Percentiles rank a stretch among this genome's conserved stretches.
phyloP scores from a whole-genome alignment of 768 basidiomycete genomes.

The Termitomyces sp. region DNA sequence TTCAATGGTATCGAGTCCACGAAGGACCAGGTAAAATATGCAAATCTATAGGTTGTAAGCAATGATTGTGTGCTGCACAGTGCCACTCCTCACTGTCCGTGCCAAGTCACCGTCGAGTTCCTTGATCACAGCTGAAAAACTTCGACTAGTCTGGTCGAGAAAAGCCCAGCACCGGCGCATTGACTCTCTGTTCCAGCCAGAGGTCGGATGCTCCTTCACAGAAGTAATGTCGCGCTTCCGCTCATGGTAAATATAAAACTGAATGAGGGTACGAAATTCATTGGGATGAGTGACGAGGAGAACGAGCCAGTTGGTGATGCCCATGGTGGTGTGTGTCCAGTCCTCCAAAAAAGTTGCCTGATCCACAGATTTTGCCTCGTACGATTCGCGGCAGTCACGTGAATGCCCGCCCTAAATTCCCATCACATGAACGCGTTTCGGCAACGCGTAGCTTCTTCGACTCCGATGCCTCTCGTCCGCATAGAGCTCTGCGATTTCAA shows the following conservation, averaged over 20 bases:
- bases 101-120: constrained; percentile 94
- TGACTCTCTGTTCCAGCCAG: constrained; percentile 79
- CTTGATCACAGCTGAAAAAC: constrained; percentile 91
- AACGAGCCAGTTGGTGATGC: constrained; percentile 51
- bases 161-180: constrained; percentile 93
- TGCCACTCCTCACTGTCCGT: constrained; percentile 71
- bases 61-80: not conserved
- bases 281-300: constrained; percentile 72
- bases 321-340: constrained; percentile 32
- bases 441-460: not conserved
- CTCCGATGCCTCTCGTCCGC: constrained; percentile 67
- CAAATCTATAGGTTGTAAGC: constrained; percentile 55
- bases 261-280: constrained; percentile 79
- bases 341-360: constrained; percentile 10
- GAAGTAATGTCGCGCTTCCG: constrained; percentile 77
- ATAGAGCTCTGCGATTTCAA: constrained; percentile 97
- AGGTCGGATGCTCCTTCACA: constrained; percentile 64
- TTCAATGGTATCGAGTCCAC: constrained; percentile 95
- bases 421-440: constrained; percentile 9
- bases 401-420: constrained; percentile 5
- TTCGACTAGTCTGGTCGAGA: constrained; percentile 83
- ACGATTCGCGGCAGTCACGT: constrained; percentile 12
- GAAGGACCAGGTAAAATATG: constrained; percentile 90
- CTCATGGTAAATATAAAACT: constrained; percentile 81
- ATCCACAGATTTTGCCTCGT: constrained; percentile 5